Evolutionary conservation across 169 alveolate genomes (phyloP), one percentile per base, ranked within the genome.

Genomic region (Neospora caninum): DNA sequence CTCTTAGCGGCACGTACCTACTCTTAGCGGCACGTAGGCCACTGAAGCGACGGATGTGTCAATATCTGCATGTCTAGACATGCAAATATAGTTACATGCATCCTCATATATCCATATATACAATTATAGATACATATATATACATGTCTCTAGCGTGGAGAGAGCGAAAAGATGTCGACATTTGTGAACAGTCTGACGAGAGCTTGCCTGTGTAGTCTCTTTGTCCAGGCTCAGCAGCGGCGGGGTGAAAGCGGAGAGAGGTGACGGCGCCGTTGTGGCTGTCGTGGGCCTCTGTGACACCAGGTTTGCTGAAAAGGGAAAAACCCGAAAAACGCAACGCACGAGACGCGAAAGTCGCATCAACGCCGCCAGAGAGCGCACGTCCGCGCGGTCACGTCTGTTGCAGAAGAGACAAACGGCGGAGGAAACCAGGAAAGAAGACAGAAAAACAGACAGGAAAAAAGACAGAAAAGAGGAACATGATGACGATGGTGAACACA

Each of bases 261-360:
- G 98, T 96, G 20, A 98, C 69, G 0, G 98, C 97, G 7, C 98
- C 98, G 36, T 88, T 80, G 88, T 98, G 99, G 36, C 96, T 97
- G 82, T 93, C 95, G 70, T 83, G 88, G 10, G 41, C 88, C 54
- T 94, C 94, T n/a, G 94, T 93, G 53, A 97, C 95, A 54, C 97
- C 97, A 22, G 94, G 95, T 92, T 96, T 96, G 39, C 80, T 91
- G 83, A 88, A 94, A 91, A 69, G 92, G 78, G 83, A 87, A 54
- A n/a, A n/a, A n/a, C n/a, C n/a, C n/a, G n/a, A n/a, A 49, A 7
- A 13, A 49, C 4, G 58, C 22, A 13, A 13, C 58, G 58, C 58
- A 49, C 4, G 58, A 49, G 13, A 13, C 4, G 58, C 4, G 58
- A 49, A 4, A 49, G 58, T 7, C 58, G 58, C 58, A 49, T n/a